Percentiles rank a stretch among this genome's conserved stretches.
Evolutionary conservation across 495 filamentous ascomycete species (phyloP).

Genomic region (Elasticomyces elasticus): DNA sequence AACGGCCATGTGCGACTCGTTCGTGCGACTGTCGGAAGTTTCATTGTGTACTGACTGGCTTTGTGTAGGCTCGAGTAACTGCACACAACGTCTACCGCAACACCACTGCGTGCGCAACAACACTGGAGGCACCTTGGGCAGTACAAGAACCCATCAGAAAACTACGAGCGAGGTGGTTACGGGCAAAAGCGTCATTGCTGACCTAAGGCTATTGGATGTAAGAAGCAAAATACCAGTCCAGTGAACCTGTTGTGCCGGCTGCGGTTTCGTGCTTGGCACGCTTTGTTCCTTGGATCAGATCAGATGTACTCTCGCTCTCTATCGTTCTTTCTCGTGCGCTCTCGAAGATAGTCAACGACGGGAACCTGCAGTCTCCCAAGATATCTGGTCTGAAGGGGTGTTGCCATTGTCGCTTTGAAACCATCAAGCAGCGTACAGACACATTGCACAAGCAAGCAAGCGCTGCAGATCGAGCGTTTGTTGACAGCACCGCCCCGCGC

Average conservation of each 20-base stretch:
- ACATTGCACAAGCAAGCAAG: slow-evolving; percentile 1
- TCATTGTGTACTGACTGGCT: background rate
- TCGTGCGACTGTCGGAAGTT: background rate
- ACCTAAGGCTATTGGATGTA: too few species aligned
- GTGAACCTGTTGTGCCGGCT: background rate
- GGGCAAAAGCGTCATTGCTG: background rate
- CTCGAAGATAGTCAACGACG: background rate
- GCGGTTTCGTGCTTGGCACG: background rate
- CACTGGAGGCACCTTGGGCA: background rate
- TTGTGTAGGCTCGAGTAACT: slow-evolving; percentile 12
- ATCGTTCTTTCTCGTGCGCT: background rate
- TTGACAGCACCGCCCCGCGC: background rate
- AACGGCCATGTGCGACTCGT: background rate
- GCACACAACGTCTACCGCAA: background rate
- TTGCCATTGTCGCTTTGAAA: background rate
- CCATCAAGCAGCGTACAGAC: background rate
- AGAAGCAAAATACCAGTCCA: background rate
- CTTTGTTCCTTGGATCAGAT: background rate
- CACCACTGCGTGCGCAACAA: background rate
- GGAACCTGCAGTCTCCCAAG: background rate
- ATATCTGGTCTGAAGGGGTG: background rate
- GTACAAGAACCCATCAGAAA: background rate
- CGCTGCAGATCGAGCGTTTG: background rate
- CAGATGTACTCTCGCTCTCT: background rate
- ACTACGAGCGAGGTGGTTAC: background rate